Conservation (phyloP, 768 basidiomycete species). For the Macrolepiota dolichaula region DNA sequence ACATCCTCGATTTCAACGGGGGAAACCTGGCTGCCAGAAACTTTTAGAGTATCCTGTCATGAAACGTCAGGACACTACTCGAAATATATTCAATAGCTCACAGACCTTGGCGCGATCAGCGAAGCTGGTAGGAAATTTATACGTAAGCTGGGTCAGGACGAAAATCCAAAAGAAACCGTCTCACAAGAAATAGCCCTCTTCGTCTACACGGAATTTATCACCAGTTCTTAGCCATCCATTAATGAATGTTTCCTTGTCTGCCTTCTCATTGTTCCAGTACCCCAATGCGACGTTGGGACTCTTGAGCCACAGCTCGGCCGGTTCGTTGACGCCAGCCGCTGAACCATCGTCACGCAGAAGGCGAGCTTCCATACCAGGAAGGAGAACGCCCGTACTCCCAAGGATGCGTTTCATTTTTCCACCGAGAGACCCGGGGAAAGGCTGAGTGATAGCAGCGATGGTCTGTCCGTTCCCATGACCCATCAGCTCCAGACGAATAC, state of each 20-base stretch:
- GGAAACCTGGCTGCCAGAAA: constrained; percentile 78
- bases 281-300: constrained; percentile 58
- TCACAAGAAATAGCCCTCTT: constrained; percentile 63
- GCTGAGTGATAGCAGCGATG: constrained; percentile 43
- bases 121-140: constrained; percentile 42
- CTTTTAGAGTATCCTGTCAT: constrained; percentile 69
- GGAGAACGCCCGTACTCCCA: constrained; percentile 54
- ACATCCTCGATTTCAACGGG: constrained; percentile 75
- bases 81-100: not conserved
- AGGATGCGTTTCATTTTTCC: constrained; percentile 36
- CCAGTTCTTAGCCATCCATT: constrained; percentile 77
- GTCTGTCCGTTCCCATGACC: constrained; percentile 37
- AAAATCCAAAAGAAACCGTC: constrained; percentile 18
- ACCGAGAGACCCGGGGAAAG: constrained; percentile 40
- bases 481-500: not conserved
- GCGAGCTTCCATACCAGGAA: constrained; percentile 65
- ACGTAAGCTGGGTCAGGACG: not conserved
- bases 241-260: constrained; percentile 63
- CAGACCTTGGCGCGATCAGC: constrained; percentile 73
- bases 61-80: not conserved
- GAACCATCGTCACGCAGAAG: constrained; percentile 56
- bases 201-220: constrained; percentile 62
- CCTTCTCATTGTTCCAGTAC: constrained; percentile 70
- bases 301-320: constrained; percentile 63
- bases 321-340: constrained; percentile 51